These are phyloP conservation scores for Castanopsis chinensis DNA, from an alignment of 306 rosid species.

Conservation along the genomic window DNA sequence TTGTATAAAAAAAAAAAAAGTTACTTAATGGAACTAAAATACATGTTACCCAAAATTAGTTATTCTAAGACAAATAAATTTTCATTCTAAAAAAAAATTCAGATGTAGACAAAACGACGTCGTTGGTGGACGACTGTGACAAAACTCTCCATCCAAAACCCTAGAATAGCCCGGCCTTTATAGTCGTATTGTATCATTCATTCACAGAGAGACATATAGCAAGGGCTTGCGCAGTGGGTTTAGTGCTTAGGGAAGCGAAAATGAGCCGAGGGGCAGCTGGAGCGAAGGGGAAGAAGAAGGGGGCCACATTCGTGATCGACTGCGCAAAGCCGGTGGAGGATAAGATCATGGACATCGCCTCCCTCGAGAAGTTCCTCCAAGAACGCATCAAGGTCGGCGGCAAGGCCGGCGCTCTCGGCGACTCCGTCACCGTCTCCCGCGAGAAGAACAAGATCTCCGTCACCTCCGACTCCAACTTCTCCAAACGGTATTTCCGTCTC, in stretches of 20 bases:
- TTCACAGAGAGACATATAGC: no score
- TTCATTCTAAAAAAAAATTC: no score
- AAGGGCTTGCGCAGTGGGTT: no score
- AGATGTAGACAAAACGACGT: no score
- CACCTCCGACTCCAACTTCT: constrained; percentile 60
- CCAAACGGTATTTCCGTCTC: constrained; percentile 47
- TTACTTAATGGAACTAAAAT: no score
- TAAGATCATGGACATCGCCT: constrained; percentile 96
- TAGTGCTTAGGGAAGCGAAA: constrained; percentile 11
- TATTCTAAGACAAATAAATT: no score
- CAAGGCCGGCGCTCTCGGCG: constrained; percentile 81
- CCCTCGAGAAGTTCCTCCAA: constrained; percentile 90
- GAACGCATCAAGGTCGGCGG: constrained; percentile 97
- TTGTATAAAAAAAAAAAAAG: no score
- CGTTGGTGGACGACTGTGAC: no score
- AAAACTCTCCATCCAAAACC: no score
- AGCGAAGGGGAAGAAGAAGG: constrained; percentile 94
- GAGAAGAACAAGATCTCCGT: constrained; percentile 73
- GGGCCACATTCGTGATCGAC: constrained; percentile 72
- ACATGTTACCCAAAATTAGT: no score
- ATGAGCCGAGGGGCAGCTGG: constrained; percentile 82
- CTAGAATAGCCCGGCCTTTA: no score
- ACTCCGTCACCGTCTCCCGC: constrained; percentile 50
- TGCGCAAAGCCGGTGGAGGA: constrained; percentile 94
- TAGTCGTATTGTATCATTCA: no score